Evolutionary conservation across 495 filamentous ascomycete species (phyloP).

Genomic region (Talaromyces liani): DNA sequence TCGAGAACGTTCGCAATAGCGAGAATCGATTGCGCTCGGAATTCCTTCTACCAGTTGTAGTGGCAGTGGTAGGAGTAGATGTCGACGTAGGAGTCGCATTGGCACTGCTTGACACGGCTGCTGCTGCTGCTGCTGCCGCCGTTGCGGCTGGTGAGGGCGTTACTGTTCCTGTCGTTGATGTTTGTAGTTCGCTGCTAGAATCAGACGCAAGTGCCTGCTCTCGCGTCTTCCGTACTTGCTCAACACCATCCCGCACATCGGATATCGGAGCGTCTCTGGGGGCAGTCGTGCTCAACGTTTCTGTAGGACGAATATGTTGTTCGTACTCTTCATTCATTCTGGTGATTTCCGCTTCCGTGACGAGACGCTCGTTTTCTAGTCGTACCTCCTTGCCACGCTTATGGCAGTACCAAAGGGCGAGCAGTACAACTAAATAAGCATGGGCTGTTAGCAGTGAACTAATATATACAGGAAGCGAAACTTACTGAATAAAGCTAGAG

Average conservation of each 20-base stretch:
- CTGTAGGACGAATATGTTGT: constrained; percentile 28
- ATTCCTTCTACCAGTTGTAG: background rate
- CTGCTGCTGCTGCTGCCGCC: background rate
- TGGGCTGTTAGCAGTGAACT: background rate
- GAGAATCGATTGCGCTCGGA: background rate
- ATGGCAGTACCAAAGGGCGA: constrained; percentile 95
- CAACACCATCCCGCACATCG: constrained; percentile 34
- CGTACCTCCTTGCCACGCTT: constrained; percentile 83
- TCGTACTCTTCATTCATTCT: constrained; percentile 33
- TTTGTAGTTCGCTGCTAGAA: constrained; percentile 10
- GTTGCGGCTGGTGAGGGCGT: background rate
- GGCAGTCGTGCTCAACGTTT: constrained; percentile 39
- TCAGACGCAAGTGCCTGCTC: constrained; percentile 11
- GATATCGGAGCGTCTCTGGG: constrained; percentile 34
- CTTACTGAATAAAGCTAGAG: constrained; percentile 75
- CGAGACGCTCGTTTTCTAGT: constrained; percentile 59
- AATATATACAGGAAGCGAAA: constrained; percentile 9
- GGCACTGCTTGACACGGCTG: background rate
- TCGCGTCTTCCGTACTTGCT: constrained; percentile 27
- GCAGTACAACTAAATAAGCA: constrained; percentile 60
- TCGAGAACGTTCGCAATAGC: constrained; percentile 11
- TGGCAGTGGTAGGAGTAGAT: background rate
- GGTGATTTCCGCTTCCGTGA: constrained; percentile 41
- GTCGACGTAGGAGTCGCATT: background rate
- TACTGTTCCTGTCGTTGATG: background rate